These are phyloP conservation scores for Dactylonectria estremocensis DNA, from an alignment of 2,329 filamentous ascomycete genomes.

Conservation along the genomic window DNA sequence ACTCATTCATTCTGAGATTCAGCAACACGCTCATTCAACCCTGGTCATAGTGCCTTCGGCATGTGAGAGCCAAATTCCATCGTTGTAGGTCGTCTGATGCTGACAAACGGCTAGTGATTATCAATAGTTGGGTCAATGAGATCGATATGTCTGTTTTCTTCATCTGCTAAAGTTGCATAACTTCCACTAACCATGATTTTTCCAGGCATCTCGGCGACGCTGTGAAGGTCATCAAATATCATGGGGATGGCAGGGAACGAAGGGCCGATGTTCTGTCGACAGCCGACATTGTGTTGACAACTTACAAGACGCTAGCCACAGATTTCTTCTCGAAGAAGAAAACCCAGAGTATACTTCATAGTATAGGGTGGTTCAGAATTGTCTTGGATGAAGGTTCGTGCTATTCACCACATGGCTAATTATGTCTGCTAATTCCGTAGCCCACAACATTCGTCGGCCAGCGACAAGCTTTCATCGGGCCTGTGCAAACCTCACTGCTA, in stretches of 20 bases:
- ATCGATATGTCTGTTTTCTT: conserved; percentile 52
- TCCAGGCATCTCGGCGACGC: conserved; percentile 1
- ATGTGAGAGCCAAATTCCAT: conserved; percentile 45
- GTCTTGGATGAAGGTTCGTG: conserved; percentile 63
- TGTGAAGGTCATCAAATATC: conserved; percentile 11
- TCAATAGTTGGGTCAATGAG: conserved; percentile 59
- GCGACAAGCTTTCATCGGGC: conserved; percentile 61
- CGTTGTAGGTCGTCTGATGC: neutral
- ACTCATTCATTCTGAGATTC: conserved; percentile 29
- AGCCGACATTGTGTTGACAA: conserved; percentile 19
- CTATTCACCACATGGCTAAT: neutral
- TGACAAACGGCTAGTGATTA: conserved; percentile 50
- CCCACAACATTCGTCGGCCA: conserved; percentile 65
- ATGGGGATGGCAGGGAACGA: conserved; percentile 8
- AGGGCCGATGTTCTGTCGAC: neutral
- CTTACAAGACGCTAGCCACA: conserved; percentile 29
- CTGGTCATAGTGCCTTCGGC: conserved; percentile 62
- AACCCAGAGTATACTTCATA: conserved; percentile 38
- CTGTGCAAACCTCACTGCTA: conserved; percentile 58
- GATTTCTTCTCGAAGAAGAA: conserved; percentile 47
- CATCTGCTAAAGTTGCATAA: neutral
- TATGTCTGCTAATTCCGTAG: conserved; percentile 45
- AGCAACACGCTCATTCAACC: conserved; percentile 55
- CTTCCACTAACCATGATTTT: neutral
- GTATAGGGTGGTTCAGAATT: conserved; percentile 59